These are phyloP conservation scores for Apium graveolens DNA, from an alignment of 129 eudicot species.

Conservation along the genomic window DNA sequence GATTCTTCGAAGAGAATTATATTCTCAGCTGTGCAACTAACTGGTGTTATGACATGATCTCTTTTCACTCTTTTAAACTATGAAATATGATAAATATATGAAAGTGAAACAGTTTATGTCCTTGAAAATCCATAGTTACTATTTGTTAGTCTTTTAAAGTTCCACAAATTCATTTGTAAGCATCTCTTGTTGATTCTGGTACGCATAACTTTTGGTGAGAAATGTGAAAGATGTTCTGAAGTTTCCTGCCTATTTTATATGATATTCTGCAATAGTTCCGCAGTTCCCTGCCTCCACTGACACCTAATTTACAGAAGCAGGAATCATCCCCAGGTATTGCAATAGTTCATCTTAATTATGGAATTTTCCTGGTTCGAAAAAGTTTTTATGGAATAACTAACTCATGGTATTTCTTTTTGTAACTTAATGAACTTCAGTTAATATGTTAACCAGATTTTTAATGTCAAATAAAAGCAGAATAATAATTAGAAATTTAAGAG, in stretches of 20 bases:
- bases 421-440: background rate
- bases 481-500: background rate
- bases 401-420: background rate
- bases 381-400: background rate
- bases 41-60: background rate
- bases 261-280: too few relatives aligned
- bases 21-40: background rate
- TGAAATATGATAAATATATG: background rate
- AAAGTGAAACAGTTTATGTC: background rate
- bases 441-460: background rate
- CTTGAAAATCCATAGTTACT: background rate
- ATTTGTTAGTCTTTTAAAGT: background rate
- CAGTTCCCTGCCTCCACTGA: conserved; percentile 53
- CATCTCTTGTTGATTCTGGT: background rate
- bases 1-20: background rate
- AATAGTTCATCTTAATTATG: background rate
- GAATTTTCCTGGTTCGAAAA: background rate
- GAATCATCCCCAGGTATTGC: conserved; percentile 55
- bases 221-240: too few relatives aligned
- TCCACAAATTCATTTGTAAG: background rate
- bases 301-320: conserved; percentile 49
- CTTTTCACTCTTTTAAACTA: too few relatives aligned
- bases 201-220: background rate
- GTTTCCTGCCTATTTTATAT: too few relatives aligned
- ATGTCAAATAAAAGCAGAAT: too few relatives aligned